Percentiles rank a stretch among this genome's conserved stretches.
phyloP scores from a whole-genome alignment of 371 early-diverging fungal species.

The Mortierella sp. region DNA sequence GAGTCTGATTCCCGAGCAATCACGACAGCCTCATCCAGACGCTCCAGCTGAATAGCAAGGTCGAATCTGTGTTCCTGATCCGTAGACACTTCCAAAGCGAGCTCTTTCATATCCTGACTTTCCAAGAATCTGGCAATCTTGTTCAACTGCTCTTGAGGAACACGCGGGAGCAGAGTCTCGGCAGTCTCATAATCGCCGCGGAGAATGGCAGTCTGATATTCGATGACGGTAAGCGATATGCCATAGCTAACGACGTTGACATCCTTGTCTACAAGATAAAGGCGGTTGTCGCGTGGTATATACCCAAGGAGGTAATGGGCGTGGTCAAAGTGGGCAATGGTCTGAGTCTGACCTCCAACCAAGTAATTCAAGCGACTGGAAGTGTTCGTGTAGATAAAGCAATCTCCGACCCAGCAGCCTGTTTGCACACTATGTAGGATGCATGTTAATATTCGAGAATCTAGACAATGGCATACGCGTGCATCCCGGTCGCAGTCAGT shows the following conservation, averaged over 20 bases:
- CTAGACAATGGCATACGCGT: too few species aligned
- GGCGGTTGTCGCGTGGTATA: constrained; percentile 91
- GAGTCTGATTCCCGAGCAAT: constrained; percentile 85
- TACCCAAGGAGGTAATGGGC: constrained; percentile 94
- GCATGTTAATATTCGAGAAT: too few species aligned
- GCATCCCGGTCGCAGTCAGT: too few species aligned
- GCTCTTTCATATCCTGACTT: constrained; percentile 87
- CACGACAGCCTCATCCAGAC: constrained; percentile 84
- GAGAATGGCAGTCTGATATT: constrained; percentile 96
- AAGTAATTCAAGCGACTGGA: constrained; percentile 93
- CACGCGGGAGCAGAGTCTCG: constrained; percentile 78
- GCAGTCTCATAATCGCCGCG: constrained; percentile 91
- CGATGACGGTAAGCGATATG: constrained; percentile 92
- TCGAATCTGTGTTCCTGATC: constrained; percentile 97
- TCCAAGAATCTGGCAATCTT: constrained; percentile 96
- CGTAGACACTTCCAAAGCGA: constrained; percentile 91
- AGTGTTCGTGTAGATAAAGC: constrained; percentile 94
- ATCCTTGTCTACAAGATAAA: constrained; percentile 96
- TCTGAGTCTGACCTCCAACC: constrained; percentile 92
- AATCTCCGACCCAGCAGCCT: constrained; percentile 97
- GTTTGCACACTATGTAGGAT: constrained; percentile 89
- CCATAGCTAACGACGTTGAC: constrained; percentile 88
- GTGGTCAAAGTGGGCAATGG: constrained; percentile 94
- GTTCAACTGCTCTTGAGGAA: constrained; percentile 89
- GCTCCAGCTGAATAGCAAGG: constrained; percentile 86